Conservation (phyloP, 768 basidiomycete genomes). For the Rhodotorula taiwanensis region DNA sequence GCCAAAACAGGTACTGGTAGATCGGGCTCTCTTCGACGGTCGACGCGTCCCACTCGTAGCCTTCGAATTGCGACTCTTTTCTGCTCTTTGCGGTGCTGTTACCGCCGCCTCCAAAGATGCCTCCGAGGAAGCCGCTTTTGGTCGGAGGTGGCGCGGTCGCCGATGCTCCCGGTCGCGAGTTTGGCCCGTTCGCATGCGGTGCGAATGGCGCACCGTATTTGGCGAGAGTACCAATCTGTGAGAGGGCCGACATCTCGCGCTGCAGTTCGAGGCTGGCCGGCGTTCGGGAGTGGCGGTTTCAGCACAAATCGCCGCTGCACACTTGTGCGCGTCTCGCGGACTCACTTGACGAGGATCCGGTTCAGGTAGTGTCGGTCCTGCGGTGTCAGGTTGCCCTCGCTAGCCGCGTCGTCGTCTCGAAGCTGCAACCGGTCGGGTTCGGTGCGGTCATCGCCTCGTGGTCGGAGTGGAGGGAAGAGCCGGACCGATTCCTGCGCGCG, state of each 20-base stretch:
- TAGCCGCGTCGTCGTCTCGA: neutral
- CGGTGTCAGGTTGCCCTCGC: slow-evolving; percentile 16
- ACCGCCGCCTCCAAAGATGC: neutral
- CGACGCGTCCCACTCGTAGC: slow-evolving; percentile 5
- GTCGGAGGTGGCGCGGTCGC: too few species aligned
- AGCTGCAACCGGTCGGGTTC: too few species aligned
- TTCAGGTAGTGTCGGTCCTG: slow-evolving; percentile 33
- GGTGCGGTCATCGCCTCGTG: too few species aligned
- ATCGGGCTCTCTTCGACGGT: slow-evolving; percentile 18
- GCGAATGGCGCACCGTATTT: slow-evolving; percentile 28
- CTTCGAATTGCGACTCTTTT: slow-evolving; percentile 12
- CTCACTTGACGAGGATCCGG: slow-evolving; percentile 28
- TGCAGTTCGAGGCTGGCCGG: slow-evolving; percentile 27
- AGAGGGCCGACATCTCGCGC: slow-evolving; percentile 25
- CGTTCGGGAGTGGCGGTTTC: too few species aligned
- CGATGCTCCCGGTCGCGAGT: slow-evolving; percentile 14
- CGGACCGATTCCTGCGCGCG: too few species aligned
- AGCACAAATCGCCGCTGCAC: too few species aligned
- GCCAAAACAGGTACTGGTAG: slow-evolving; percentile 25
- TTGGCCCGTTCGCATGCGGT: slow-evolving; percentile 28
- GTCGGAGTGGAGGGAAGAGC: too few species aligned
- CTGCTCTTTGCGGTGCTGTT: neutral
- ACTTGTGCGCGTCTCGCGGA: neutral
- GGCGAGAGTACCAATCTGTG: slow-evolving; percentile 24
- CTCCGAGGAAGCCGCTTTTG: slow-evolving; percentile 7